Percentiles rank a stretch among this genome's conserved stretches.
Evolutionary conservation across 371 early-diverging fungal species (phyloP).

Genomic region (Mucor plumbeus): DNA sequence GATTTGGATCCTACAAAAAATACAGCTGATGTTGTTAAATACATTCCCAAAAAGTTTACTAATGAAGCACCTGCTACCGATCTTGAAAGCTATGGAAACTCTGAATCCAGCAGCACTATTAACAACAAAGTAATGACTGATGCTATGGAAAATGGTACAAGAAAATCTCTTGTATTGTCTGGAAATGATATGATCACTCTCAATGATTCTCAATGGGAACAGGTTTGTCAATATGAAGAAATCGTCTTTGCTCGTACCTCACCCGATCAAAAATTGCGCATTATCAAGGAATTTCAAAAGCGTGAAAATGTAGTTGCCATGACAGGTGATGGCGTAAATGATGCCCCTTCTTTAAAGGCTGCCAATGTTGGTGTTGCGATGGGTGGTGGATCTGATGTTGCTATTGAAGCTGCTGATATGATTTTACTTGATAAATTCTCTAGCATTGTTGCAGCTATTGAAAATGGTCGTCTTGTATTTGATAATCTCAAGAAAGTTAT

Average conservation of each 20-base stretch:
- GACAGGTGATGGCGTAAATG: slow-evolving; percentile 95
- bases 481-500: slow-evolving; percentile 84
- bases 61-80: neutral
- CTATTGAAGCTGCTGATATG: slow-evolving; percentile 80
- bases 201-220: slow-evolving; percentile 62
- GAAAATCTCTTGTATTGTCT: slow-evolving; percentile 52
- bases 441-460: slow-evolving; percentile 74
- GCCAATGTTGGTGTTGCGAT: slow-evolving; percentile 86
- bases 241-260: slow-evolving; percentile 87
- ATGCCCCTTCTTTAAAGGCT: slow-evolving; percentile 82
- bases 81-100: neutral
- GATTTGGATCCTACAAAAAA: slow-evolving; percentile 34
- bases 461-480: slow-evolving; percentile 83
- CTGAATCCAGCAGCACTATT: slow-evolving; percentile 12
- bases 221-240: slow-evolving; percentile 67
- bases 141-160: slow-evolving; percentile 16
- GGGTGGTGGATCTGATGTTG: slow-evolving; percentile 77
- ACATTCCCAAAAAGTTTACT: slow-evolving; percentile 11
- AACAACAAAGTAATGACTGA: neutral
- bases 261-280: slow-evolving; percentile 83
- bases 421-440: slow-evolving; percentile 77
- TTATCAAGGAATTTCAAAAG: slow-evolving; percentile 73
- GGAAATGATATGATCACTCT: slow-evolving; percentile 60
- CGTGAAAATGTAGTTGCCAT: slow-evolving; percentile 76
- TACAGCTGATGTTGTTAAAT: slow-evolving; percentile 18